Evolutionary conservation across 2,329 filamentous ascomycete species (phyloP), one percentile per base, ranked within the genome.

Genomic region (Boeremia lycopersici): DNA sequence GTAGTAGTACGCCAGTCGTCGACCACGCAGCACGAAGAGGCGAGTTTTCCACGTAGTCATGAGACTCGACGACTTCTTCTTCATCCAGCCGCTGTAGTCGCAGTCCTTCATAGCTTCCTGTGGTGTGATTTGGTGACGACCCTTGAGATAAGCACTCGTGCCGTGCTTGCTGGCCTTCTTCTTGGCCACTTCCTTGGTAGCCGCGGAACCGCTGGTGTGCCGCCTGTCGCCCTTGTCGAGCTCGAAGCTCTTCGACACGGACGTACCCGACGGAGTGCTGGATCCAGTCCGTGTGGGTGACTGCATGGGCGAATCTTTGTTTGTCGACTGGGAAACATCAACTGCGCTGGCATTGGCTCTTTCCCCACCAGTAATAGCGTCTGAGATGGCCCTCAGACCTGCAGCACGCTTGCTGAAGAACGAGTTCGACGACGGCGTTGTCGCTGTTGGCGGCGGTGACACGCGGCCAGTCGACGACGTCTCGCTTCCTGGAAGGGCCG

Each of bases 51-150:
- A 99, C 1, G 93, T 96, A 2, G 92, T 92, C 88, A 99, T 96
- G 30, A 98, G 81, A 68, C 93, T 95, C 1, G 91, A 93, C 56
- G 91, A 96, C 76, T 96, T 93, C 83, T 99, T 99, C 81, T 95
- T 98, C 95, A 99, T 99, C 95, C 95, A 99, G 1, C 95, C 95
- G 68, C 89, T 93, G 74, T 96, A 98, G 70, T 99, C 93, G 50
- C 91, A 93, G 57, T 86, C 87, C 58, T 86, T 79, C 76, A 96
- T 95, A 57, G 93, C 92, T 71, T 96, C 91, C 50, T 86, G 82
- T 0, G 95, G 95, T 0, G 85, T 79, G 56, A 93, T 89, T 75
- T 93, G 92, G 64, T 90, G 84, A 35, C 98, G 78, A 0, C 95
- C 95, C 28, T 90, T 88, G 15, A 88, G 90, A 75, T 98, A 99